Conservation (phyloP, 495 filamentous ascomycete species). For the Pyrenopolyporus hunteri region DNA sequence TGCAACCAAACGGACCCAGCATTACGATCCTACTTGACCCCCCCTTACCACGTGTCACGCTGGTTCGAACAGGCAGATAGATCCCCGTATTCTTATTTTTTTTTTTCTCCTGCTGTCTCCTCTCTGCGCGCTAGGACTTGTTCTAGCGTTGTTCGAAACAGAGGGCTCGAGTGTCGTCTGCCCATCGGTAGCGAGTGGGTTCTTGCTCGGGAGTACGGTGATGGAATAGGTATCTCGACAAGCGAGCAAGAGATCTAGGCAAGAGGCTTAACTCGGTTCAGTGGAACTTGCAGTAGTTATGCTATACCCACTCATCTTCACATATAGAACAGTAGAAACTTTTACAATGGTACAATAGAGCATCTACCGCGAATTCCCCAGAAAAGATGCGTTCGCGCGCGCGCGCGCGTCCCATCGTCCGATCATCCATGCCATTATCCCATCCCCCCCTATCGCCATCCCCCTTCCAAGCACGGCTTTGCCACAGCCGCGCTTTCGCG, state of each 20-base stretch:
- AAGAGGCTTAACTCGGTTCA: conserved; percentile 2
- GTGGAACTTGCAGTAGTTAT: too few relatives aligned
- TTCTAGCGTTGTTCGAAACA: conserved; percentile 19
- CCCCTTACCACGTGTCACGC: conserved; percentile 25
- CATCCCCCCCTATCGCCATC: background rate
- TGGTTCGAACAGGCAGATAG: conserved; percentile 8
- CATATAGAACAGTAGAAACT: background rate
- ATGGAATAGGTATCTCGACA: conserved; percentile 9
- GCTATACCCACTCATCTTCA: too few relatives aligned
- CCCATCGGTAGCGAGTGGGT: background rate
- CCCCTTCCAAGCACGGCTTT: background rate
- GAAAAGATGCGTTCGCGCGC: conserved; percentile 2
- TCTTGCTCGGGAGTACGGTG: background rate
- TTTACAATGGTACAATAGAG: conserved; percentile 7
- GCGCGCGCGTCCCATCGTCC: background rate
- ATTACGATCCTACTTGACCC: conserved; percentile 29
- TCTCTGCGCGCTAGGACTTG: background rate
- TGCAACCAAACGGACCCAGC: conserved; percentile 3
- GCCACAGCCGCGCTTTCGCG: too few relatives aligned
- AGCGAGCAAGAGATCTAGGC: background rate
- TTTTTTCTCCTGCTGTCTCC: too few relatives aligned
- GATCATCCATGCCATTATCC: too few relatives aligned
- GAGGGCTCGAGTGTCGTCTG: conserved; percentile 1
- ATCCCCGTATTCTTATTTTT: background rate
- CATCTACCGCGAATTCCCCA: conserved; percentile 1